A percentile compares a stretch with the other conserved stretches of the same genome.
phyloP scores from a whole-genome alignment of 2,329 filamentous ascomycete species.

The Albophoma yamanashiensis region DNA sequence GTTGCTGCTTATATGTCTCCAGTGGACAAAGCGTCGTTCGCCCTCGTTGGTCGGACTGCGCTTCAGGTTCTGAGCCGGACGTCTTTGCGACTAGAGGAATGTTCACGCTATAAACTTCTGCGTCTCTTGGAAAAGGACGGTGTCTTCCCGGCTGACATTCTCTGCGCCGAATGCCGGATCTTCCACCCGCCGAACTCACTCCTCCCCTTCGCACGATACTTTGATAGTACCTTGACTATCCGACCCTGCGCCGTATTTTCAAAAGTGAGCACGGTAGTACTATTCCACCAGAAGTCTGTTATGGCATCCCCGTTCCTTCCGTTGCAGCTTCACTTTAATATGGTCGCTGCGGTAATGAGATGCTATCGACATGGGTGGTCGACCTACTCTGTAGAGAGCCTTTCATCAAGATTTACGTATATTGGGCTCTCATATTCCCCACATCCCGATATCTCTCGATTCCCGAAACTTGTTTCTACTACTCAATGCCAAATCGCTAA shows the following conservation, averaged over 20 bases:
- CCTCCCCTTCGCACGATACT: background rate
- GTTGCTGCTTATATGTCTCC: background rate
- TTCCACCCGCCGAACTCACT: background rate
- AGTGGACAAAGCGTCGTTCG: background rate
- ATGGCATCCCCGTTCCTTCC: background rate
- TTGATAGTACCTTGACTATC: background rate
- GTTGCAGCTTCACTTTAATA: background rate
- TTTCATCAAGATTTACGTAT: background rate
- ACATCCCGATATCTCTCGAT: too few relatives aligned
- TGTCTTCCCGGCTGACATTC: background rate
- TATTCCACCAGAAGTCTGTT: too few relatives aligned
- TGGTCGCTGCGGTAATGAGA: background rate
- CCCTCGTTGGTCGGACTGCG: background rate
- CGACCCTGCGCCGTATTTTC: background rate
- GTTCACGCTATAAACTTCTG: background rate
- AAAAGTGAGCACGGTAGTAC: too few relatives aligned
- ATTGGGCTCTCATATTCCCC: too few relatives aligned
- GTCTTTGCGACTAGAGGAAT: background rate
- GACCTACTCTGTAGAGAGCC: background rate
- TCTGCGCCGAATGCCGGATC: background rate
- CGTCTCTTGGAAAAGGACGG: background rate
- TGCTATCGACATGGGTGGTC: background rate
- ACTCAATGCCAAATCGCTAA: background rate
- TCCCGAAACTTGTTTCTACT: background rate
- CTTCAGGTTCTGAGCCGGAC: background rate